A percentile compares a stretch with the other conserved stretches of the same genome.
These are phyloP conservation scores for Ceratorhiza oryzae-sativae DNA, from an alignment of 1,284 basidiomycete species.

Conservation along the genomic window DNA sequence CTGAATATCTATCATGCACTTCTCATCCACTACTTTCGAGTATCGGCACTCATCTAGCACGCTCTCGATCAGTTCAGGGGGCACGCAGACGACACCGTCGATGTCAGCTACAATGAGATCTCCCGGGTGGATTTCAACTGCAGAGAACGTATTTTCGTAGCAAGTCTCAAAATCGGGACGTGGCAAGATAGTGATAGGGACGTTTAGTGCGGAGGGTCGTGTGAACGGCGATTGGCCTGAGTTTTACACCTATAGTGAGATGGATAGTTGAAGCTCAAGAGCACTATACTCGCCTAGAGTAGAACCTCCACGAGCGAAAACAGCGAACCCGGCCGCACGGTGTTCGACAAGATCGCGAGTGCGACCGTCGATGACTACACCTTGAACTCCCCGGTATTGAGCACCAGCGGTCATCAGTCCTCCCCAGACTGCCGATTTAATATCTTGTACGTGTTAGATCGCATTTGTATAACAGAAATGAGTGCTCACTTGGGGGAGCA, in stretches of 20 bases:
- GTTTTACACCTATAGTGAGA: neutral
- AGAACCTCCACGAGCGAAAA: conserved; percentile 82
- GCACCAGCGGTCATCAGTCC: conserved; percentile 91
- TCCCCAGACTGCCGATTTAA: conserved; percentile 89
- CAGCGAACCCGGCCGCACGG: conserved; percentile 69
- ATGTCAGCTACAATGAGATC: conserved; percentile 88
- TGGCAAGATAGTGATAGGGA: conserved; percentile 71
- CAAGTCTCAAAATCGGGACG: conserved; percentile 48
- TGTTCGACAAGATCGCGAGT: conserved; percentile 86
- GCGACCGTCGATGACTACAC: conserved; percentile 79
- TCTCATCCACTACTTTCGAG: conserved; percentile 72
- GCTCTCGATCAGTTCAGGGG: conserved; percentile 61
- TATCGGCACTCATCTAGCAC: conserved; percentile 69
- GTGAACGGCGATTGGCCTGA: conserved; percentile 78
- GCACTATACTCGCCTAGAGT: conserved; percentile 65
- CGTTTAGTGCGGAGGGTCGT: conserved; percentile 78
- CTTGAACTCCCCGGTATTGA: conserved; percentile 67
- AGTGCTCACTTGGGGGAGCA: conserved; percentile 71
- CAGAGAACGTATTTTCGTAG: conserved; percentile 56
- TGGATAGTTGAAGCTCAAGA: neutral
- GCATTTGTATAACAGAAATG: neutral
- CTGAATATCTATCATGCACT: conserved; percentile 76
- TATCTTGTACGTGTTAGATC: conserved; percentile 55
- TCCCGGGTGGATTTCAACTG: conserved; percentile 72
- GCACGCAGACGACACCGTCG: conserved; percentile 90